Evolutionary conservation across 73 alveolate genomes (phyloP).

Genomic region (Blepharisma stoltei): DNA sequence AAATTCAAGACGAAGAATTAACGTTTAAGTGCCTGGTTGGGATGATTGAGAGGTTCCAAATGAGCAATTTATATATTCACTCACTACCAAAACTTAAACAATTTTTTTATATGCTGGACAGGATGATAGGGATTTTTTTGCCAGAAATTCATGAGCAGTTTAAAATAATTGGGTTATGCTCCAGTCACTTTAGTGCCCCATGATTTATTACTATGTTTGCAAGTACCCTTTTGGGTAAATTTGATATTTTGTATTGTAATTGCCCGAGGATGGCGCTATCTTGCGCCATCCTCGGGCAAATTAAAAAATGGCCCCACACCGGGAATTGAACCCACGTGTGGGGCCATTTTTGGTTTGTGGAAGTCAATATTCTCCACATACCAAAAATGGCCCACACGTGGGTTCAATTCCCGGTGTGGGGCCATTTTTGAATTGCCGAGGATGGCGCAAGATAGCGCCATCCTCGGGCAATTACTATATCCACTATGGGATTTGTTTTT

Average conservation of each 20-base stretch:
- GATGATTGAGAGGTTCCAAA: constrained; percentile 45
- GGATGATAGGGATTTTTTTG: constrained; percentile 61
- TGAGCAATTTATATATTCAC: constrained; percentile 42
- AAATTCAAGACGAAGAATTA: constrained; percentile 65
- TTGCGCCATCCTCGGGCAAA: too few species aligned
- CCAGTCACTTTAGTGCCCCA: constrained; percentile 54
- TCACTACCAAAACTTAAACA: constrained; percentile 58
- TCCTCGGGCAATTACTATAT: too few species aligned
- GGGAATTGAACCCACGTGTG: too few species aligned
- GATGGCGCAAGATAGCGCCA: too few species aligned
- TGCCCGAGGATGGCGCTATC: too few species aligned
- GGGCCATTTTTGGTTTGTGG: too few species aligned
- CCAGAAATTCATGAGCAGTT: constrained; percentile 82
- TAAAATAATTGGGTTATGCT: constrained; percentile 49
- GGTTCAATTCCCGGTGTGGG: too few species aligned
- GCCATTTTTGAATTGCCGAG: too few species aligned
- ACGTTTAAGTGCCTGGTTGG: constrained; percentile 71
- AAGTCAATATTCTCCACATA: too few species aligned
- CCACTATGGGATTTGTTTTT: constrained; percentile 63
- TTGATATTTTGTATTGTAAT: background rate
- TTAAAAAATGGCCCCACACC: too few species aligned
- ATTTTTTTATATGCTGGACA: constrained; percentile 70
- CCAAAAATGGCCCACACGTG: too few species aligned
- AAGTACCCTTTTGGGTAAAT: background rate
- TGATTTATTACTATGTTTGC: constrained; percentile 69